Conservation (phyloP, 306 rosid species). For the Prinsepia uniflora region DNA sequence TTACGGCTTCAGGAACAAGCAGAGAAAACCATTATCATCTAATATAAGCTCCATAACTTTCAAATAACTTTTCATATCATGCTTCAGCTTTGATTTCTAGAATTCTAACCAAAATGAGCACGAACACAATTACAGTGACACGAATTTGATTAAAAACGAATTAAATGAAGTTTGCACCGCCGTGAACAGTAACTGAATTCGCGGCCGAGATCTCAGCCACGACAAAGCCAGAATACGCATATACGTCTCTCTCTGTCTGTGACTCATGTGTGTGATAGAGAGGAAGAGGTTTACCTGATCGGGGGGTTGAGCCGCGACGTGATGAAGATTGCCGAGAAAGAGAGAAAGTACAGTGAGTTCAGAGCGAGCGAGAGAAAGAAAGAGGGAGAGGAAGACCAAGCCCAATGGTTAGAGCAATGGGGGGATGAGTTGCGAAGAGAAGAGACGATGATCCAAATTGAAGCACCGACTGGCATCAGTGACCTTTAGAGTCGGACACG, state of each 20-base stretch:
- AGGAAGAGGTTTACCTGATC: not conserved
- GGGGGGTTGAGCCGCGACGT: not conserved
- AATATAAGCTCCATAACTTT: not conserved
- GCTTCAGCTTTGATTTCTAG: not conserved
- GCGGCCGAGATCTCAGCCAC: not conserved
- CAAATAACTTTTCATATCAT: not conserved
- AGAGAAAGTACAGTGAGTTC: not conserved
- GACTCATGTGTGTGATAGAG: not conserved
- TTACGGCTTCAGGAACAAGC: slow-evolving; percentile 6
- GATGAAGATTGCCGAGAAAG: not conserved
- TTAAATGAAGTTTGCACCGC: not conserved
- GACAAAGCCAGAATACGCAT: not conserved
- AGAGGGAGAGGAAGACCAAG: slow-evolving; percentile 3
- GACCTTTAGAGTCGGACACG: not conserved
- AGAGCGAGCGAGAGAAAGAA: not conserved
- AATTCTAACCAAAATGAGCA: slow-evolving; percentile 13
- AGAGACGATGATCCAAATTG: not conserved
- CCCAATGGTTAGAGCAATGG: slow-evolving; percentile 2
- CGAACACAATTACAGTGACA: not conserved
- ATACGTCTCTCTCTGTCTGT: not conserved
- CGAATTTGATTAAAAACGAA: not conserved
- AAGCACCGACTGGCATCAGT: not conserved
- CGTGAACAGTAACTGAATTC: not conserved
- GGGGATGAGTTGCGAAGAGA: not conserved
- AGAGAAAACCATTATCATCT: not conserved